These are phyloP conservation scores for Rhynchosporium secalis DNA, from an alignment of 2,329 filamentous ascomycete species.

Conservation along the genomic window DNA sequence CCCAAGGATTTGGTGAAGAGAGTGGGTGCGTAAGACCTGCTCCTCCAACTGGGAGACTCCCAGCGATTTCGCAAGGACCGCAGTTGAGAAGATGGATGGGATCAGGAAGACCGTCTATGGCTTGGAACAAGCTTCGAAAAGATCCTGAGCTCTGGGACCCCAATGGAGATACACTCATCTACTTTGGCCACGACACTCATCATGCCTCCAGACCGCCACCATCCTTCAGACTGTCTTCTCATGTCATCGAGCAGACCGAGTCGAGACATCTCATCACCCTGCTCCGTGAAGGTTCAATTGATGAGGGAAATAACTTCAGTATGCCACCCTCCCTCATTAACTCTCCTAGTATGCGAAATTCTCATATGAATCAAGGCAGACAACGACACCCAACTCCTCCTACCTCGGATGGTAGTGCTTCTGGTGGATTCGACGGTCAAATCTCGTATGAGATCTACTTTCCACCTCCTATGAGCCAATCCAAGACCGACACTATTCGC, in stretches of 20 bases:
- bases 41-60: conserved; percentile 48
- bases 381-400: conserved; percentile 40
- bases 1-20: conserved; percentile 9
- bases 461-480: conserved; percentile 53
- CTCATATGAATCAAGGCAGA: conserved; percentile 30
- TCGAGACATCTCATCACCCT: conserved; percentile 55
- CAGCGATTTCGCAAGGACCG: conserved; percentile 45
- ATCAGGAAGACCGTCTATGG: conserved; percentile 48
- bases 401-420: conserved; percentile 33
- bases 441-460: conserved; percentile 66
- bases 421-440: conserved; percentile 47
- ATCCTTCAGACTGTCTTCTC: conserved; percentile 58
- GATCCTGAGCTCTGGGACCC: conserved; percentile 63
- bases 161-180: conserved; percentile 60
- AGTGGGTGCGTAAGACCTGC: conserved; percentile 18
- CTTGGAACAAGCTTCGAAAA: conserved; percentile 59
- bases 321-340: conserved; percentile 48
- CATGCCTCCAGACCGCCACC: conserved; percentile 45
- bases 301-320: conserved; percentile 46
- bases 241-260: conserved; percentile 58
- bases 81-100: conserved; percentile 56
- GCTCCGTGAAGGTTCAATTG: conserved; percentile 53
- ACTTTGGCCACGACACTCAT: conserved; percentile 48
- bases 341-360: conserved; percentile 20
- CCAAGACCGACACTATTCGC: conserved; percentile 50